A percentile compares a stretch with the other conserved stretches of the same genome.
Conservation (phyloP, 108 stramenopile species). For the Nitzschia sp. region DNA sequence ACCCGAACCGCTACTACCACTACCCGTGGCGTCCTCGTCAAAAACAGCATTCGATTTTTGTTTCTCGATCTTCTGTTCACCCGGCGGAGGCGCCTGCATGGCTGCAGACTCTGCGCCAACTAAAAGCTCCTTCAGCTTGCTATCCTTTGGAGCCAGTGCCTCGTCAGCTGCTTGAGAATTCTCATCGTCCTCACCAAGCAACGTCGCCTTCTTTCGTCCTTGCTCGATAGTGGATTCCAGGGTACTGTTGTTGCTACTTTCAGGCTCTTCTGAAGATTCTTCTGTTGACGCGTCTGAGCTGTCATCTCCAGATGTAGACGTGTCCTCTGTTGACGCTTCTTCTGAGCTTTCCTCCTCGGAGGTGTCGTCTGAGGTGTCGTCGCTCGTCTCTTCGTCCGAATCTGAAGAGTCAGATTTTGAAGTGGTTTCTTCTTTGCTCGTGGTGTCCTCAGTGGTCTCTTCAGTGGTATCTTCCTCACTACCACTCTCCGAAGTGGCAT, state of each 20-base stretch:
- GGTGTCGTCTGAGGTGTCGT: slow-evolving; percentile 1
- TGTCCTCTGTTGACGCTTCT: slow-evolving; percentile 17
- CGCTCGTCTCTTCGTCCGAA: neutral
- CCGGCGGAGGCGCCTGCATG: slow-evolving; percentile 3
- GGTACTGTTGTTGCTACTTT: slow-evolving; percentile 13
- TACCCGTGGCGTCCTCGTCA: slow-evolving; percentile 20
- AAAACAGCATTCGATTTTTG: neutral
- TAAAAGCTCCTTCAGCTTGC: slow-evolving; percentile 27
- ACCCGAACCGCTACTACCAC: neutral
- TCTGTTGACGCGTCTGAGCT: slow-evolving; percentile 9
- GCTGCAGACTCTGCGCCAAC: slow-evolving; percentile 28
- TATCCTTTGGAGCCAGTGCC: slow-evolving; percentile 5
- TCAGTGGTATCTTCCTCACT: neutral
- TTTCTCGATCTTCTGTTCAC: no score
- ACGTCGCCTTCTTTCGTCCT: neutral
- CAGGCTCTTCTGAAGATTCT: slow-evolving; percentile 14
- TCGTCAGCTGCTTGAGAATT: slow-evolving; percentile 10
- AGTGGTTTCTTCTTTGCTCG: neutral
- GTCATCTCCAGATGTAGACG: slow-evolving; percentile 3
- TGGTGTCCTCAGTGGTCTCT: slow-evolving; percentile 6
- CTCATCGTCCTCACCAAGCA: slow-evolving; percentile 15
- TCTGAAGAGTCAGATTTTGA: neutral
- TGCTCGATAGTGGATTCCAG: slow-evolving; percentile 2
- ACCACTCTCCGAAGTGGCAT: neutral
- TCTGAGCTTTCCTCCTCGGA: slow-evolving; percentile 21